Evolutionary conservation across 768 basidiomycete species (phyloP).

Genomic region (Leucosporidium scottii): DNA sequence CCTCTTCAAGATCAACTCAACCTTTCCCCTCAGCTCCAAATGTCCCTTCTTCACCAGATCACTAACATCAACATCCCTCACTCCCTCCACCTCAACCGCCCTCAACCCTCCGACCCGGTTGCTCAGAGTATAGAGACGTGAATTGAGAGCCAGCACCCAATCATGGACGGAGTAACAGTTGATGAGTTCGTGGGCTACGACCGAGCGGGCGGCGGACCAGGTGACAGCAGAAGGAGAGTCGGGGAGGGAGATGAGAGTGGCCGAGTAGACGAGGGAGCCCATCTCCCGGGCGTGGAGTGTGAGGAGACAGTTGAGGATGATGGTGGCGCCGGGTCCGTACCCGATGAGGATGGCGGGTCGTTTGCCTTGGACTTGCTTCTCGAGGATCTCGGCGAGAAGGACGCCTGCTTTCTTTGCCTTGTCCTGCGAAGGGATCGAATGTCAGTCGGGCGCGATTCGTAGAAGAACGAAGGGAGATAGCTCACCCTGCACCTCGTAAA

Average conservation of each 20-base stretch:
- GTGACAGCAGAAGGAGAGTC: slow-evolving; percentile 41
- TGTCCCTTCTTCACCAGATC: slow-evolving; percentile 23
- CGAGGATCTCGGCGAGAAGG: slow-evolving; percentile 47
- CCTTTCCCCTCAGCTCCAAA: slow-evolving; percentile 16
- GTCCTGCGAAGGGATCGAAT: slow-evolving; percentile 38
- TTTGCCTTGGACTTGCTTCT: slow-evolving; percentile 46
- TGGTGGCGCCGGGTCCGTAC: slow-evolving; percentile 46
- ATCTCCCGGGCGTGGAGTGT: slow-evolving; percentile 20
- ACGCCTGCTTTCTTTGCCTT: slow-evolving; percentile 47
- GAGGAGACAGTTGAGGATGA: slow-evolving; percentile 32
- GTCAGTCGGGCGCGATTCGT: not conserved
- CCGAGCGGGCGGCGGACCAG: slow-evolving; percentile 42
- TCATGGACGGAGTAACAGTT: slow-evolving; percentile 44
- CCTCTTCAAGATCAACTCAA: slow-evolving; percentile 15
- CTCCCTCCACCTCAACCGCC: slow-evolving; percentile 6
- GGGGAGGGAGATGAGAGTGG: slow-evolving; percentile 46
- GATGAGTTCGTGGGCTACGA: slow-evolving; percentile 43
- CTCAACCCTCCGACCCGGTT: slow-evolving; percentile 26
- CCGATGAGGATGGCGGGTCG: slow-evolving; percentile 45
- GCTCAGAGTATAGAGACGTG: slow-evolving; percentile 33
- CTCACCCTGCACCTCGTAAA: slow-evolving; percentile 37
- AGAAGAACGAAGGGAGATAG: not conserved
- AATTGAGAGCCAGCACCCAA: slow-evolving; percentile 31
- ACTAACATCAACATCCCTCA: slow-evolving; percentile 18
- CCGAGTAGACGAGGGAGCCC: slow-evolving; percentile 44